These are phyloP conservation scores for Cadophora gregata DNA, from an alignment of 2,329 filamentous ascomycete genomes.

Conservation along the genomic window DNA sequence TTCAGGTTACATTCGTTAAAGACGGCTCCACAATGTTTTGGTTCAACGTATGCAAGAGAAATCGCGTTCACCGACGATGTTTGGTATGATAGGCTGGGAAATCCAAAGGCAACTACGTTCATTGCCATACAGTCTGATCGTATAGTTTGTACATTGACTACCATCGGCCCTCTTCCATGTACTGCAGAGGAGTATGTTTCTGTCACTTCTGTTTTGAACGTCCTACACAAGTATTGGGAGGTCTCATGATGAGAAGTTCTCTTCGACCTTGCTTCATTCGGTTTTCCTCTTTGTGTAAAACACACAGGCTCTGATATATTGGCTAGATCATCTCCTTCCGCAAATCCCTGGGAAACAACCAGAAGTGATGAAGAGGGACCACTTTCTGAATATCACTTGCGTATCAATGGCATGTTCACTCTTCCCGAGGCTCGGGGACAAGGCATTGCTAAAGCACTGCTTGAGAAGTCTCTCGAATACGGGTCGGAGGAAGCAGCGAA, in stretches of 20 bases:
- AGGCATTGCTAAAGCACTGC: constrained; percentile 46
- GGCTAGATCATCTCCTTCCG: constrained; percentile 20
- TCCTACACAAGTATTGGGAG: not conserved
- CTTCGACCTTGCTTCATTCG: not conserved
- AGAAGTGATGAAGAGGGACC: constrained; percentile 1
- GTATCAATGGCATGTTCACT: constrained; percentile 49
- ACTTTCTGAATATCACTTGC: constrained; percentile 38
- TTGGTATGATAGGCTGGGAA: constrained; percentile 47
- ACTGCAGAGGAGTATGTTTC: constrained; percentile 29
- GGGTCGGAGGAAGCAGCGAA: constrained; percentile 39
- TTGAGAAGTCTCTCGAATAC: constrained; percentile 41
- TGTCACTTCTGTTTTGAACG: not conserved
- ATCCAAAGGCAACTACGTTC: constrained; percentile 46
- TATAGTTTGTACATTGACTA: constrained; percentile 41
- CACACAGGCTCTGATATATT: not conserved
- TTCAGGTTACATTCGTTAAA: constrained; percentile 39
- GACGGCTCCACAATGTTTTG: constrained; percentile 45
- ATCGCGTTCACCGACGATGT: constrained; percentile 45
- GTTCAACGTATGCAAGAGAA: constrained; percentile 48
- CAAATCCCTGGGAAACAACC: constrained; percentile 22
- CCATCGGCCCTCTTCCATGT: constrained; percentile 24
- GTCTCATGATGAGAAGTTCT: not conserved
- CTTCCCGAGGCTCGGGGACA: constrained; percentile 46
- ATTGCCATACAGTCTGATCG: constrained; percentile 40
- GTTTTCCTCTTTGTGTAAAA: not conserved